Evolutionary conservation across 371 early-diverging fungal species (phyloP), one percentile per base, ranked within the genome.

Genomic region (Actinomortierella wolfii): DNA sequence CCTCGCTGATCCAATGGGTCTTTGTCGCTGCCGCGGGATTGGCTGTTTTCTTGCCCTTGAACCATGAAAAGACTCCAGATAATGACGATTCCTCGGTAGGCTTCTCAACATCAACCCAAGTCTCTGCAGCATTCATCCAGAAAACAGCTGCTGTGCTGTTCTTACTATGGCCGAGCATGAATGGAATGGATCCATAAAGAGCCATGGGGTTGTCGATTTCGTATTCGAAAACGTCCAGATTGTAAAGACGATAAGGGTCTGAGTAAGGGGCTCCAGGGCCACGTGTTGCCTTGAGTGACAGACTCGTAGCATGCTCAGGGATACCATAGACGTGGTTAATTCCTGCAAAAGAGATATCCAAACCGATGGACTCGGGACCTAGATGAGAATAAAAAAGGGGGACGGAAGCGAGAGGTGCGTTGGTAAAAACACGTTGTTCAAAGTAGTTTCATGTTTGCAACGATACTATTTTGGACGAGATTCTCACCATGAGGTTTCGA

Each of bases 221-320:
- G 80, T 95, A 95, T 76, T 99, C 98, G 77, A 98, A 98, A 17
- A 98, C 98, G 70, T 99, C 99, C 47, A 97, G 83, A 73, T 99
- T 99, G 80, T 96, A 99, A 23, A 98, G 83, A n/a, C 99, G 86
- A 77, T 96, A 97, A 14, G 97, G 98, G 28, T 97, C 96, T 6
- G 78, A 77, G 75, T 97, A 97, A 1, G 85, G 82, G 23, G 86
- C 86, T 21, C 83, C 87, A 20, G 79, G 79, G 14, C 97, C 97
- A 24, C 86, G 81, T 6, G 97, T 97, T 20, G 91, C 81, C 67
- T 92, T 93, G 34, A 98, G 83, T 3, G 91, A 85, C 60, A 94
- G 85, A 26, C 86, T 79, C 21, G 95, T 73, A 2, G 97, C 91
- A 70, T 99, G 99, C 78, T 97, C 93, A 1, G 99, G 97, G 59